A percentile compares a stretch with the other conserved stretches of the same genome.
phyloP scores from a whole-genome alignment of 345 rosid genomes.

The Mercurialis annua region DNA sequence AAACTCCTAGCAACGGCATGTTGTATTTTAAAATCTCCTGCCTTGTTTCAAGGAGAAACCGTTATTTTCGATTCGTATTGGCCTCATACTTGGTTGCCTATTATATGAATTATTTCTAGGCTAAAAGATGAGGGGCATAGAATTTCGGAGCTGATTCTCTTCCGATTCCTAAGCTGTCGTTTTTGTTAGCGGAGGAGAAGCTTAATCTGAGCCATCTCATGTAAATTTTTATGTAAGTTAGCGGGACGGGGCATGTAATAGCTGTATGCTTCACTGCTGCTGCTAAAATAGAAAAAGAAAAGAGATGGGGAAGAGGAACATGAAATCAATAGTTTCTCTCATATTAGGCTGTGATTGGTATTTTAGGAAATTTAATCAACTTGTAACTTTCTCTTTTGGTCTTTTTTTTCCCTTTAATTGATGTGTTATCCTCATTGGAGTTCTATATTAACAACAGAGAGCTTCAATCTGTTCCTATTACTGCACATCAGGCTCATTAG shows the following conservation, averaged over 20 bases:
- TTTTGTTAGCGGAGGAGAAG: constrained; percentile 4
- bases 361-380: background rate
- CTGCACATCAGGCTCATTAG: background rate
- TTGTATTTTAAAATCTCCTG: constrained; percentile 22
- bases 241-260: constrained; percentile 26
- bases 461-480: background rate
- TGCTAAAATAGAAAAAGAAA: constrained; percentile 10
- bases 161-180: constrained; percentile 8
- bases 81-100: constrained; percentile 35
- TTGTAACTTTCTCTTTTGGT: background rate
- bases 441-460: background rate
- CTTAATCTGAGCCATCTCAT: constrained; percentile 6
- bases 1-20: background rate
- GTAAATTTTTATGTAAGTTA: constrained; percentile 31
- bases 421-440: background rate
- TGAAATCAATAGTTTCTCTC: constrained; percentile 14
- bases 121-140: constrained; percentile 35
- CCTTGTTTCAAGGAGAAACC: constrained; percentile 12
- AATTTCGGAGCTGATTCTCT: constrained; percentile 23
- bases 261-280: constrained; percentile 22
- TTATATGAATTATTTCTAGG: constrained; percentile 40
- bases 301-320: constrained; percentile 17
- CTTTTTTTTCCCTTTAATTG: background rate
- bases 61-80: constrained; percentile 22
- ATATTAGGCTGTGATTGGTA: constrained; percentile 13